Evolutionary conservation across 116 monocot species (phyloP), one percentile per base, ranked within the genome.

Genomic region (Dioscorea cayenensis): DNA sequence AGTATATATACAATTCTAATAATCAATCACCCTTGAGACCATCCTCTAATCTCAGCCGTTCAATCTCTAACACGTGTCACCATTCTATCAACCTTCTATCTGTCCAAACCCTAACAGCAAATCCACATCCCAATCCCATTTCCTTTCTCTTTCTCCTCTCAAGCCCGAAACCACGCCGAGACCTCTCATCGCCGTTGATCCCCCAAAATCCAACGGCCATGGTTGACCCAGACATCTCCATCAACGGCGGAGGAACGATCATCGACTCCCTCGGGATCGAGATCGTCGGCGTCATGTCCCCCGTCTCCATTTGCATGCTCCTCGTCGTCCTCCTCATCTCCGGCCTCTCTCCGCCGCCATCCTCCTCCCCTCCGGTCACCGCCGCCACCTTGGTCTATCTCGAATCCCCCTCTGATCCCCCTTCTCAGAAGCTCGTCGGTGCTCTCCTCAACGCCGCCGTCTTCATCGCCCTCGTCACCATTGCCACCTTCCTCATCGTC

Each of bases 271-370:
- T 92, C 11, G 92, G 92, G 63, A 68, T 66, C 10, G 92, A 96
- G 66, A 82, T 96, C 79, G 66, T 90, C 73, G 85, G 85, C 32
- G 96, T 92, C 20, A 90, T 95, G 83, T 85, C 92, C n/a, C 95
- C 95, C 8, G 95, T 95, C 65, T 95, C 95, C 60, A 90, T 95
- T 65, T 87, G 83, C 73, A 95, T 95, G 95, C 78, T 90, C 65
- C 77, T 95, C 66, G 95, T 95, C 64, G 95, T 95, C 70, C 78
- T 95, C 82, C 82, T 95, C 75, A 78, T 95, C 82, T 80, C 87
- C 77, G 55, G 77, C 67, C 80, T 92, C 69, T 70, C 90, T 36
- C 71, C 85, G 29, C 73, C 77, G 4, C 43, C 79, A 55, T 19
- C 81, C 28, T 20, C 73, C 25, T 28, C 78, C 18, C 21, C 84